Base-by-base conservation (phyloP, 495 filamentous ascomycete genomes). In the Collariella sp. region DNA sequence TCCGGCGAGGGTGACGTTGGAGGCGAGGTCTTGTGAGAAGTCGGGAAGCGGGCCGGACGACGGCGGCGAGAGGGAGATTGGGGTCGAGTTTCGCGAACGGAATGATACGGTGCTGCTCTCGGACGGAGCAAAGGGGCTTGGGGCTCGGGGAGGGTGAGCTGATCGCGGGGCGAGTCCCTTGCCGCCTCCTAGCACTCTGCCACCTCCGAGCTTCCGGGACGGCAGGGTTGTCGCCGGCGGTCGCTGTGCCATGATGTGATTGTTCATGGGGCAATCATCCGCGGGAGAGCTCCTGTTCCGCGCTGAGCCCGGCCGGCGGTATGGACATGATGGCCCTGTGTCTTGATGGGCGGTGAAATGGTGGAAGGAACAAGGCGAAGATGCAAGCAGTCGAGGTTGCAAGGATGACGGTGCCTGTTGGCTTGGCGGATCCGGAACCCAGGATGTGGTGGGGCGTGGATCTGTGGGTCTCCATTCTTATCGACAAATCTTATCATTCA, bases 151-250 rank as follows among this genome's bases (percentile, higher is more conserved):
- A 33, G 52, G 31, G 24, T 45, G 47, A 45, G 50, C 33, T 29
- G 70, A 56, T 23, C 86, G 83, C 65, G 87, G 84, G 49, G 83
- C 81, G 60, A 91, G 80, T 59, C 82, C 76, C 67, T 83, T 86
- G 54, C 87, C 87, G 72, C 79, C 89, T 55, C 90, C 89, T 59
- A 96, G 74, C 61, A 96, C 82, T 73, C 90, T 81, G 64, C 90
- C 90, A 70, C 89, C 88, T 62, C 90, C 89, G 62, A 95, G 82
- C 75, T 83, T 88, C 72, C 88, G 83, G 70, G 81, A 76, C 64
- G 87, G 84, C 87, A 91, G 93, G 54, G 56, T 67, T 49, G 64
- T 29, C 31, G 24, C 35, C 26, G 24, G 16, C 15, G 7, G 42
- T 44, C 36, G 33, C 36, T 46, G 45, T 35, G 16, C 29, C 31